Conservation (phyloP, 768 basidiomycete species). For the Phanerochaete carnosa region DNA sequence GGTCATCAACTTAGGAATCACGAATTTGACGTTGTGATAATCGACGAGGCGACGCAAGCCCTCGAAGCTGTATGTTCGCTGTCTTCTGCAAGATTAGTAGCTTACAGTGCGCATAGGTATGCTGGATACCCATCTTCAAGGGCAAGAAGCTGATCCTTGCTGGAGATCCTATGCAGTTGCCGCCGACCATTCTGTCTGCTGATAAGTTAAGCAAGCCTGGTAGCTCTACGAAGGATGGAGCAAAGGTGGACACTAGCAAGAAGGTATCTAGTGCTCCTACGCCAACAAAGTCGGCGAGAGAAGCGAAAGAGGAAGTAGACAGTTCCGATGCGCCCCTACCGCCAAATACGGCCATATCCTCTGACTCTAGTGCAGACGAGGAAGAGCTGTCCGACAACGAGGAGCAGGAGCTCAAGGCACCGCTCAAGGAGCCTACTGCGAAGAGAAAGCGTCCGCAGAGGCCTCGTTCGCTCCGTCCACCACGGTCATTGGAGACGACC, state of each 20-base stretch:
- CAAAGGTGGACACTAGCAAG: background rate
- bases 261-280: conserved; percentile 1
- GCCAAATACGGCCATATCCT: background rate
- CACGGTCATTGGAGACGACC: conserved; percentile 79
- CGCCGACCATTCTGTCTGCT: conserved; percentile 83
- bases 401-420: conserved; percentile 8
- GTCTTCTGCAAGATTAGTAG: background rate
- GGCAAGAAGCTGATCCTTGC: conserved; percentile 87
- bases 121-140: conserved; percentile 96
- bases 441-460: background rate
- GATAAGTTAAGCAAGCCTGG: conserved; percentile 32
- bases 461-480: conserved; percentile 41
- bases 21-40: conserved; percentile 89
- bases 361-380: background rate
- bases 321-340: background rate
- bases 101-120: conserved; percentile 47
- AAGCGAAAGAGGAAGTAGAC: background rate
- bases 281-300: background rate
- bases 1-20: conserved; percentile 74
- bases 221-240: background rate
- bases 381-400: conserved; percentile 3
- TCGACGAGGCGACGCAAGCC: conserved; percentile 98
- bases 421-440: background rate
- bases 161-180: conserved; percentile 94
- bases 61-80: conserved; percentile 72